Evolutionary conservation across 2,329 filamentous ascomycete genomes (phyloP).

Genomic region (Phaeosphaeriaceae sp.): DNA sequence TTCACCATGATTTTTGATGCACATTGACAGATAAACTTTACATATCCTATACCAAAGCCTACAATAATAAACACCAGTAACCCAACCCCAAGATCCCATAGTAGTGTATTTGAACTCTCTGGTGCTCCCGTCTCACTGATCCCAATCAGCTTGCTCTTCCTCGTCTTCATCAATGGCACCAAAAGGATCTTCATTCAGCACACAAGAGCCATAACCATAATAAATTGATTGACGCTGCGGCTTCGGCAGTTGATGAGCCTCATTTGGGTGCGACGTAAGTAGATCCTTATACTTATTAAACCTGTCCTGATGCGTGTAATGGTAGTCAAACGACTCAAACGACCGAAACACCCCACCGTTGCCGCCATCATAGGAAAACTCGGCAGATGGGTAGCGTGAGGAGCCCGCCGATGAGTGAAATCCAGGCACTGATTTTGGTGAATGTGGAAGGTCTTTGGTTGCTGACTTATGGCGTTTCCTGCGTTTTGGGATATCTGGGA

Average conservation of each 20-base stretch:
- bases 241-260: constrained; percentile 5
- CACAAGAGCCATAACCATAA: constrained; percentile 3
- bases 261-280: not conserved
- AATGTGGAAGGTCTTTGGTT: too few species aligned
- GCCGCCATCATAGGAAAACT: too few species aligned
- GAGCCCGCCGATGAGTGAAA: too few species aligned
- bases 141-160: not conserved
- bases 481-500: too few species aligned
- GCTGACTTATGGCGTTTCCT: too few species aligned
- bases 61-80: too few species aligned
- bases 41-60: too few species aligned
- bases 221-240: constrained; percentile 16
- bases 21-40: too few species aligned
- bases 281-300: not conserved
- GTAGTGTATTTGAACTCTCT: not conserved
- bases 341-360: not conserved
- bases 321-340: not conserved
- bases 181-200: constrained; percentile 7
- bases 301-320: not conserved
- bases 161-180: constrained; percentile 6
- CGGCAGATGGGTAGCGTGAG: too few species aligned
- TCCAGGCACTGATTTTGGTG: too few species aligned
- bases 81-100: too few species aligned
- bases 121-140: not conserved
- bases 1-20: too few species aligned